Evolutionary conservation across 106 monocot genomes (phyloP).

Genomic region (Amphibolis antarctica): DNA sequence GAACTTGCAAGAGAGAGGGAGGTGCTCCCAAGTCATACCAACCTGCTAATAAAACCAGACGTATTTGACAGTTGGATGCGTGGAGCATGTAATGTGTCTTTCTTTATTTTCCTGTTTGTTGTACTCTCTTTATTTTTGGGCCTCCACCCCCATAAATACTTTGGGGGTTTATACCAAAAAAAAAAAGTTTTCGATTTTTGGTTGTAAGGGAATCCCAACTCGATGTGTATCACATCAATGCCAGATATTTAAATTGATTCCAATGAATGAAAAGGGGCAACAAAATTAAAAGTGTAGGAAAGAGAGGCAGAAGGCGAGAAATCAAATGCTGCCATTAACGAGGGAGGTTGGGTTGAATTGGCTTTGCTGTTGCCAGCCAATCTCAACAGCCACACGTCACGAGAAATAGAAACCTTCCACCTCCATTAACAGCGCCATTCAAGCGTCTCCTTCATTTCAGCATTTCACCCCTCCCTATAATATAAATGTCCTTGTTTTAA

Average conservation of each 20-base stretch:
- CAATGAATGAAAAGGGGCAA: background rate
- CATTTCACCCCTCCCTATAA: background rate
- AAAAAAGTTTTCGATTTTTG: background rate
- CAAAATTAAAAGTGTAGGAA: background rate
- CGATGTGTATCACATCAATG: background rate
- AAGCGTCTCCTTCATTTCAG: background rate
- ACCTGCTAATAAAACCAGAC: too few relatives aligned
- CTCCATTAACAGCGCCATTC: background rate
- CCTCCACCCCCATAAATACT: too few relatives aligned
- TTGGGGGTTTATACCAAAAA: too few relatives aligned
- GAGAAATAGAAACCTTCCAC: background rate
- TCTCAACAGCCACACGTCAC: background rate
- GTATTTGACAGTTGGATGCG: too few relatives aligned
- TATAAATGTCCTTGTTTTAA: background rate
- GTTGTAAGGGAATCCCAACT: background rate
- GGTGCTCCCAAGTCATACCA: too few relatives aligned
- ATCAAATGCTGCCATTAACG: constrained; percentile 7
- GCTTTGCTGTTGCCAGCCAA: background rate
- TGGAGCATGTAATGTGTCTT: too few relatives aligned
- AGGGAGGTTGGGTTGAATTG: background rate
- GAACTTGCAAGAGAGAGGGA: too few relatives aligned
- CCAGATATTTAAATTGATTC: background rate
- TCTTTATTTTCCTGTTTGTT: too few relatives aligned
- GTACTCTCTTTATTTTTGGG: too few relatives aligned
- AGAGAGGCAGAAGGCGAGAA: constrained; percentile 1